Evolutionary conservation across 2,329 filamentous ascomycete species (phyloP).

Genomic region (Mycogone perniciosa): DNA sequence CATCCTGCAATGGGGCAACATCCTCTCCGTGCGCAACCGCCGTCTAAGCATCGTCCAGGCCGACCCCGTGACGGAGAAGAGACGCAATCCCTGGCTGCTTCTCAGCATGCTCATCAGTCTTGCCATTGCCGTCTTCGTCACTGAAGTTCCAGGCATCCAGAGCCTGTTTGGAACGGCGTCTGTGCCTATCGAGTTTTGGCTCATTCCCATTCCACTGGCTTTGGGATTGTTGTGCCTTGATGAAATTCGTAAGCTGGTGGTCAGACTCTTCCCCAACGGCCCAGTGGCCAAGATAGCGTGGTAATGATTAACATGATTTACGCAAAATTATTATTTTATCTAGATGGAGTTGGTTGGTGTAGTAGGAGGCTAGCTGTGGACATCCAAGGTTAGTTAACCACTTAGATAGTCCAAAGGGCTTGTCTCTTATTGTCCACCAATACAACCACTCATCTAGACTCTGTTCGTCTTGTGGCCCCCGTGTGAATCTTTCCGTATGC

Average conservation of each 20-base stretch:
- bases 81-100: constrained; percentile 45
- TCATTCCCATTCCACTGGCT: constrained; percentile 44
- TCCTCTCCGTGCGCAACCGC: constrained; percentile 45
- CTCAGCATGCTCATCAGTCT: constrained; percentile 41
- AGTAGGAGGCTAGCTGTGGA: too few species aligned
- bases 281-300: constrained; percentile 43
- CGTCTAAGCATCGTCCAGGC: constrained; percentile 46
- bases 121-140: constrained; percentile 47
- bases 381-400: too few species aligned
- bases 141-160: constrained; percentile 45
- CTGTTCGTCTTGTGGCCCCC: too few species aligned
- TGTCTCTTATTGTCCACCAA: too few species aligned
- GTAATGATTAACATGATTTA: constrained; percentile 23
- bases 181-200: constrained; percentile 47
- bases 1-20: constrained; percentile 48
- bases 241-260: constrained; percentile 45
- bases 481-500: too few species aligned
- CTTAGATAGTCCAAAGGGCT: too few species aligned
- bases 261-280: constrained; percentile 39
- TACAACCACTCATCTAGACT: too few species aligned
- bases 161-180: constrained; percentile 40
- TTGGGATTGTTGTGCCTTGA: constrained; percentile 45
- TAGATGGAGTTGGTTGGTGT: too few species aligned
- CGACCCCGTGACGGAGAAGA: constrained; percentile 38
- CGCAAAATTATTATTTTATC: too few species aligned